These are phyloP conservation scores for Cardiospermum halicacabum DNA, from an alignment of 345 rosid genomes.

Conservation along the genomic window DNA sequence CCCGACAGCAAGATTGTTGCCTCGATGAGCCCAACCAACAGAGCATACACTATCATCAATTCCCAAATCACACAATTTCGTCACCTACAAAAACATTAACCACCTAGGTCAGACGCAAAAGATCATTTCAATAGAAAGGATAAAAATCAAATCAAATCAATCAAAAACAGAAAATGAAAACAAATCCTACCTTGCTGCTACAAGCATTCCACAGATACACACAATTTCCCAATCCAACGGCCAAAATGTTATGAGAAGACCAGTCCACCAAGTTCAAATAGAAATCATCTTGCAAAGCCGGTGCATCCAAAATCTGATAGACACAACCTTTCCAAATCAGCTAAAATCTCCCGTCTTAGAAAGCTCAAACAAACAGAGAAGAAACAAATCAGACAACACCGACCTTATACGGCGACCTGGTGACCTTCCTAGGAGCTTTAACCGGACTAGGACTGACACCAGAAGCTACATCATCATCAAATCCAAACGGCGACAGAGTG, in stretches of 20 bases:
- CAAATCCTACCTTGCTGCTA: constrained; percentile 74
- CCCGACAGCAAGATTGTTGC: constrained; percentile 87
- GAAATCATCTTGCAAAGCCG: constrained; percentile 98
- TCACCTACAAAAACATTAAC: constrained; percentile 60
- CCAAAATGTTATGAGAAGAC: constrained; percentile 93
- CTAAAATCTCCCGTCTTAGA: too few species aligned
- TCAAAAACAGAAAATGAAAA: too few species aligned
- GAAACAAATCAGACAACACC: not conserved
- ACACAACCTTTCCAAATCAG: too few species aligned
- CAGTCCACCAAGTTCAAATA: constrained; percentile 95
- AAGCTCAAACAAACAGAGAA: too few species aligned
- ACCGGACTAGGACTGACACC: constrained; percentile 63
- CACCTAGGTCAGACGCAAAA: not conserved
- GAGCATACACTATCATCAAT: constrained; percentile 85
- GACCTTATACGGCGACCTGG: constrained; percentile 89
- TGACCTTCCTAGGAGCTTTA: constrained; percentile 82
- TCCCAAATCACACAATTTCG: constrained; percentile 93
- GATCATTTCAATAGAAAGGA: not conserved
- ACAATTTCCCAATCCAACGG: constrained; percentile 92
- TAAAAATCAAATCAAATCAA: not conserved
- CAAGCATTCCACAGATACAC: constrained; percentile 99
- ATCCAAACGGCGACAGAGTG: constrained; percentile 65
- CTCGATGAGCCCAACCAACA: constrained; percentile 91
- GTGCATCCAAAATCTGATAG: constrained; percentile 90
- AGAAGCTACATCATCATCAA: constrained; percentile 42